Base-by-base conservation (phyloP, 2,329 filamentous ascomycete species). In the Monosporascus sp. region DNA sequence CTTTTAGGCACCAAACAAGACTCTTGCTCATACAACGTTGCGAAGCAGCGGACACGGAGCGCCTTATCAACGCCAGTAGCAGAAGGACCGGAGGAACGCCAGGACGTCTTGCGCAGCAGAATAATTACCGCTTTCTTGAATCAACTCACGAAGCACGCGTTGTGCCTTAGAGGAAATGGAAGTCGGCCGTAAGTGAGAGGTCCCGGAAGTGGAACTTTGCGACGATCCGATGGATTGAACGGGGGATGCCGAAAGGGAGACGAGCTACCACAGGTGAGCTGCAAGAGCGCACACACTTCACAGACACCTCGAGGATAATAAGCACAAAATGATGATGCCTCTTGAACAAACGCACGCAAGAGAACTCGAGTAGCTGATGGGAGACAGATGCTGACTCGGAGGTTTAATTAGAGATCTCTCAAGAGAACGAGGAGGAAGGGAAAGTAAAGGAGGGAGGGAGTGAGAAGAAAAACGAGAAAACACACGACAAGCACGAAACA, bases 1-100 rank as follows among this genome's bases (percentile, higher is more conserved):
- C 76, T 78, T 78, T 79, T 78, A 70, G 69, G 75, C 74, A 75
- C 75, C 75, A 73, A 76, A 76, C 71, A 57, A 62, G 53, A 64
- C 57, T 58, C 59, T 65, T 62, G 57, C 57, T 60, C 22, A 46
- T 46, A 61, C 56, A 61, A 55, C 61, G 55, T 55, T 47, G 20
- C 27, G 63, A 65, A 63, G 60, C 57, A 61, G 65, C 55, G 64
- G 58, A 59, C 52, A 63, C 60, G 55, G 58, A 58, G 62, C 55
- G 57, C 59, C 59, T 61, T 59, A 57, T 58, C 53, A 65, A 64
- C 60, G 63, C 60, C 63, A 63, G 53, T 20, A 56, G 24, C 26
- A 46, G 43, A 55, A 45, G 17, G 54, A 58, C 55, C 54, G 51
- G 52, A 60, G 55, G 52, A 46, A 46, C 20, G 43, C 24, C 26